Evolutionary conservation across 2,329 filamentous ascomycete species (phyloP).

Genomic region (Capronia coronata): DNA sequence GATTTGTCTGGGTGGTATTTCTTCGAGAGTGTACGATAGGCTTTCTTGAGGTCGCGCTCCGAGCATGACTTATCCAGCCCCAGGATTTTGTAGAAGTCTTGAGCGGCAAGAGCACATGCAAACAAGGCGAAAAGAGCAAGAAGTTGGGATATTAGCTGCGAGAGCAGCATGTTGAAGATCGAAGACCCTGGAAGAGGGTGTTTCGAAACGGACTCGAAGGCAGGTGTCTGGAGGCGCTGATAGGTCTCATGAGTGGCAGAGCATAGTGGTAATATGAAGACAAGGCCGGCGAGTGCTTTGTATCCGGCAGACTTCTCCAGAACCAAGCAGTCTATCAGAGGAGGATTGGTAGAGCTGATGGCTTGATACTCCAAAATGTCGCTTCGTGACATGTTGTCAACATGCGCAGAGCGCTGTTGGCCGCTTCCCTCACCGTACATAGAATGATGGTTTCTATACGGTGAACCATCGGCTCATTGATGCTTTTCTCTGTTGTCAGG

Average conservation of each 20-base stretch:
- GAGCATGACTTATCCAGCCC: conserved; percentile 71
- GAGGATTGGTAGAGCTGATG: background rate
- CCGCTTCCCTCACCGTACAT: conserved; percentile 14
- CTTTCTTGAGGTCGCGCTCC: conserved; percentile 85
- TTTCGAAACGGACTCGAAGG: background rate
- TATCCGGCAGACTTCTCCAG: no score
- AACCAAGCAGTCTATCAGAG: background rate
- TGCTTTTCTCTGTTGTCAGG: background rate
- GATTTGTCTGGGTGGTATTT: conserved; percentile 97
- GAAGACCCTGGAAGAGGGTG: background rate
- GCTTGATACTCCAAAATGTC: background rate
- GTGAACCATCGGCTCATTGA: background rate
- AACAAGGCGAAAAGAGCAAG: conserved; percentile 21
- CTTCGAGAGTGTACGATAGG: conserved; percentile 86
- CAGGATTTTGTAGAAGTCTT: conserved; percentile 61
- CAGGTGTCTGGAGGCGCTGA: background rate
- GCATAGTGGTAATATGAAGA: background rate
- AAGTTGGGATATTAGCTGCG: conserved; percentile 18
- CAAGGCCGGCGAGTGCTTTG: background rate
- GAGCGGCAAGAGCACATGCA: conserved; percentile 25
- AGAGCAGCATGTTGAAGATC: conserved; percentile 21
- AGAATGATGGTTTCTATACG: background rate
- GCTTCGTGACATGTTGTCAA: conserved; percentile 5
- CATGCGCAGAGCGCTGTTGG: conserved; percentile 4
- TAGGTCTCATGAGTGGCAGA: background rate